These are phyloP conservation scores for Candida berthetii DNA, from an alignment of 805 yeast species.

Conservation along the genomic window DNA sequence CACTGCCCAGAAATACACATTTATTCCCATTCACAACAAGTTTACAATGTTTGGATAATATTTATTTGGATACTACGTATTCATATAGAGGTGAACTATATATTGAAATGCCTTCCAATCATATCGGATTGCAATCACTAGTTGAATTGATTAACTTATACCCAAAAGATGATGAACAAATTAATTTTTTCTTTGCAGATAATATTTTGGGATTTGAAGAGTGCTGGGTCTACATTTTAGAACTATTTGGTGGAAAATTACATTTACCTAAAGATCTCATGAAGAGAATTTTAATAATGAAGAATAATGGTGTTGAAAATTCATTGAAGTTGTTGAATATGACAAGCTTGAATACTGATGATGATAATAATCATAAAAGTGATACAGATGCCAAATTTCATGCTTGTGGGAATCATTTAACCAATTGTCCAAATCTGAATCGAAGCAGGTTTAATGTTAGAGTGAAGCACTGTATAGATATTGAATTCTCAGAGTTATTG, in stretches of 20 bases:
- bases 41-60: slow-evolving; percentile 28
- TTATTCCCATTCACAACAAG: slow-evolving; percentile 36
- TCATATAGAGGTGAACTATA: slow-evolving; percentile 42
- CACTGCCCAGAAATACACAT: slow-evolving; percentile 29
- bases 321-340: not conserved
- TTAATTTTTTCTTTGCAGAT: slow-evolving; percentile 35
- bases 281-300: slow-evolving; percentile 15
- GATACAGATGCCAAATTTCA: slow-evolving; percentile 6
- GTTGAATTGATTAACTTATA: slow-evolving; percentile 30
- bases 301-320: not conserved
- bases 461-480: slow-evolving; percentile 31
- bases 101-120: slow-evolving; percentile 35
- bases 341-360: too few species aligned
- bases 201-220: slow-evolving; percentile 47
- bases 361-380: too few species aligned
- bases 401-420: slow-evolving; percentile 9
- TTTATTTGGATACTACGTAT: slow-evolving; percentile 53
- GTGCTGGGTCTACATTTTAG: slow-evolving; percentile 35
- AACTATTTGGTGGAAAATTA: slow-evolving; percentile 11
- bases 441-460: slow-evolving; percentile 12
- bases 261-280: slow-evolving; percentile 21
- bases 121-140: slow-evolving; percentile 31
- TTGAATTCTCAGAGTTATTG: slow-evolving; percentile 15
- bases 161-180: slow-evolving; percentile 26
- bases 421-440: not conserved